These are phyloP conservation scores for Paramecium tetraurelia DNA, from an alignment of 73 alveolate species.

Conservation along the genomic window DNA sequence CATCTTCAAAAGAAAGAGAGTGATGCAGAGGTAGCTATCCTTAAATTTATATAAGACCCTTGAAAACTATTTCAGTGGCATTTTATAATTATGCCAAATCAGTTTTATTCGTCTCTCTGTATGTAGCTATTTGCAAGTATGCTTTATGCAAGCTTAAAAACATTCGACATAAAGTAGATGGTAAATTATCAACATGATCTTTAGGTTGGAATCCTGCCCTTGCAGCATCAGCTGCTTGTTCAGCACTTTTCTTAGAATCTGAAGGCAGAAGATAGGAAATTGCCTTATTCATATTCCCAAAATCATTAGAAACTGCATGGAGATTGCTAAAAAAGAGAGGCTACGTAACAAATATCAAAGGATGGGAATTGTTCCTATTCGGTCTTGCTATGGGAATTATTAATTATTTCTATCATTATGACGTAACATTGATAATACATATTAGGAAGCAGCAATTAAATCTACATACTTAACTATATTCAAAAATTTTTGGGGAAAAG, in stretches of 20 bases:
- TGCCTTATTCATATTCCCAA: slow-evolving; percentile 64
- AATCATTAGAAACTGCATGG: slow-evolving; percentile 66
- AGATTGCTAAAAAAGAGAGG: slow-evolving; percentile 59
- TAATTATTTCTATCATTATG: slow-evolving; percentile 62
- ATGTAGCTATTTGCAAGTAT: slow-evolving; percentile 55
- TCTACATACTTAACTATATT: slow-evolving; percentile 47
- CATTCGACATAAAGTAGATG: slow-evolving; percentile 46
- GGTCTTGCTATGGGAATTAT: slow-evolving; percentile 69
- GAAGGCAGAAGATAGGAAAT: slow-evolving; percentile 66
- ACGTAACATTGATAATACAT: background rate
- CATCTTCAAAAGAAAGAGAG: slow-evolving; percentile 55
- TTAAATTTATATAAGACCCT: slow-evolving; percentile 8
- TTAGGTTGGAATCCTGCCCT: slow-evolving; percentile 64
- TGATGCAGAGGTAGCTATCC: slow-evolving; percentile 39
- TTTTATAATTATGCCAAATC: slow-evolving; percentile 55
- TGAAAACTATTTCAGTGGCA: slow-evolving; percentile 47
- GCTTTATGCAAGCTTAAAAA: slow-evolving; percentile 54
- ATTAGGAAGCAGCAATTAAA: slow-evolving; percentile 53
- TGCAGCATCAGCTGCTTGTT: slow-evolving; percentile 56
- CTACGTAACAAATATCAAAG: slow-evolving; percentile 20
- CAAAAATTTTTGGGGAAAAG: slow-evolving; percentile 60
- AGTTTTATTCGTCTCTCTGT: slow-evolving; percentile 40
- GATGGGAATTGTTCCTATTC: slow-evolving; percentile 61
- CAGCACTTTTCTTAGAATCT: slow-evolving; percentile 56
- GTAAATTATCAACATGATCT: background rate